phyloP scores from a whole-genome alignment of 306 rosid species.

The Vigna unguiculata region DNA sequence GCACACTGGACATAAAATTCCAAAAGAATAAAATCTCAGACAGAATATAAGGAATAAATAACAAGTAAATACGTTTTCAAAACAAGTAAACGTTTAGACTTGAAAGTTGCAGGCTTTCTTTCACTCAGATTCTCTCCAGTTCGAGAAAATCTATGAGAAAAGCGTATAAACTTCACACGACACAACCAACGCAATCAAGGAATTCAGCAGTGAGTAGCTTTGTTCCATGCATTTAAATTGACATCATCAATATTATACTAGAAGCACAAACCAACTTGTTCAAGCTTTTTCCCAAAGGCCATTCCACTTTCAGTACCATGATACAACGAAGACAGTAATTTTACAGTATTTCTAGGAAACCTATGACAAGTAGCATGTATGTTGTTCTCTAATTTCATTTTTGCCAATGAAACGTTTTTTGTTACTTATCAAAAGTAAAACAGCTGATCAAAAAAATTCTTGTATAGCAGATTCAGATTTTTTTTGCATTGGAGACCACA shows the following conservation, averaged over 20 bases:
- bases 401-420: conserved; percentile 1
- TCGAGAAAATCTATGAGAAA: conserved; percentile 8
- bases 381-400: neutral
- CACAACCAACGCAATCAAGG: neutral
- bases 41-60: neutral
- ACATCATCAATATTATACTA: neutral
- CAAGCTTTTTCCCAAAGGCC: neutral
- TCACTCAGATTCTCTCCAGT: neutral
- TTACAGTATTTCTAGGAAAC: conserved; percentile 8
- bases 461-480: neutral
- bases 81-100: neutral
- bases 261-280: conserved; percentile 6
- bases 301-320: neutral
- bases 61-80: neutral
- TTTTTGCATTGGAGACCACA: neutral
- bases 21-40: conserved; percentile 1
- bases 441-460: neutral
- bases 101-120: neutral
- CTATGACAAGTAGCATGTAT: conserved; percentile 10
- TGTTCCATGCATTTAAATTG: neutral
- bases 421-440: conserved; percentile 19
- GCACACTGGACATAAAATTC: conserved; percentile 35
- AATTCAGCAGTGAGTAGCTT: neutral
- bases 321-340: neutral
- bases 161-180: neutral